Evolutionary conservation across 495 filamentous ascomycete genomes (phyloP), one percentile per base, ranked within the genome.

Genomic region (Recurvomyces mirabilis): DNA sequence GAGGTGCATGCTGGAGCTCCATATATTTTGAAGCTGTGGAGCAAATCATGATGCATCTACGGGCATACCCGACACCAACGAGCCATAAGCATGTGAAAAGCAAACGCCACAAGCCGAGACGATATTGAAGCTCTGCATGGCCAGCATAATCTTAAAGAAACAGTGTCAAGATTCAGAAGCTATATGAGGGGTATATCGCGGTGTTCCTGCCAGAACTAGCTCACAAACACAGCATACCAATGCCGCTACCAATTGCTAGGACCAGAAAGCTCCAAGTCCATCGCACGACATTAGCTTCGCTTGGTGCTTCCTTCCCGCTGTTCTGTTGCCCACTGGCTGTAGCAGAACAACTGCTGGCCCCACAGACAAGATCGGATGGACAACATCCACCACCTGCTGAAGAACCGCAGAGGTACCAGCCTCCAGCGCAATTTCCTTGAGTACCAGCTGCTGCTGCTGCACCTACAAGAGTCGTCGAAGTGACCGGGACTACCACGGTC

Each of bases 381-480:
- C 87, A 94, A 56, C 87, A 94, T 0, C 76, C 78, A 6, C 87
- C 87, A 0, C 78, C 72, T 0, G 66, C 65, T 11, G 67, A 71
- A 4, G 73, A 75, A 0, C 73, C 75, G 43, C 87, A 94, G 30
- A 68, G 71, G 43, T 75, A 84, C 87, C 87, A 94, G 2, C 87
- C 87, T 18, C 41, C 61, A 0, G 85, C 84, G 50, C 87, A 94
- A 20, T 58, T 65, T 9, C 68, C 59, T 41, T 26, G 32, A 14
- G 29, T 43, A 6, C 22, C 38, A 4, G 45, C 19, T 13, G 51
- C 29, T 0, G 25, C 30, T 9, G 24, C 33, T n/a, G 38, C 26
- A 15, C 38, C 20, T 3, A 38, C 5, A 3, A 38, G 20, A 3
- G 35, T 28, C 4, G 42, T 38, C 10, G 64, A 66, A 9, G 67